These are phyloP conservation scores for Arthrinium phaeospermum DNA, from an alignment of 2,329 filamentous ascomycete genomes.

Conservation along the genomic window DNA sequence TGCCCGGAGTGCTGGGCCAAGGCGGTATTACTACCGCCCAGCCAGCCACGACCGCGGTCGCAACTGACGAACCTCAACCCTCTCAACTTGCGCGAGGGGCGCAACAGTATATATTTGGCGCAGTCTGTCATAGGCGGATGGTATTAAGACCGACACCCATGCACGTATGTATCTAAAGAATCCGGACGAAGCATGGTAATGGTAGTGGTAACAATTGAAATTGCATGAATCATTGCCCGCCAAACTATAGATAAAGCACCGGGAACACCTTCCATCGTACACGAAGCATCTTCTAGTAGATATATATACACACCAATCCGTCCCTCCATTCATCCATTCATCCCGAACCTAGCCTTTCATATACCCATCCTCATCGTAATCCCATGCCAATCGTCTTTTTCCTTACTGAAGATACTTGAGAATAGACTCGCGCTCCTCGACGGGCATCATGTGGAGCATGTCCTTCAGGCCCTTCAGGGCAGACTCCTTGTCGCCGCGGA, in stretches of 20 bases:
- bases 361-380: not conserved
- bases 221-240: conserved; percentile 2
- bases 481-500: conserved; percentile 10
- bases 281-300: not conserved
- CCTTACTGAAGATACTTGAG: conserved; percentile 8
- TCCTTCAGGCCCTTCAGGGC: conserved; percentile 15
- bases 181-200: not conserved
- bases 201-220: not conserved
- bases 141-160: not conserved
- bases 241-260: not conserved
- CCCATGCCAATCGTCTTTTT: not conserved
- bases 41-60: not conserved
- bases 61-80: not conserved
- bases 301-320: not conserved
- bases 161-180: no score
- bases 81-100: not conserved
- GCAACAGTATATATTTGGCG: not conserved
- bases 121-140: no score
- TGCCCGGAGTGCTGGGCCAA: not conserved
- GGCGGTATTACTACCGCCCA: not conserved
- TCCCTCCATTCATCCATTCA: not conserved
- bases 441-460: conserved; percentile 15
- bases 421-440: conserved; percentile 19
- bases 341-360: not conserved
- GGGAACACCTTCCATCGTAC: conserved; percentile 3